These are phyloP conservation scores for Penicillium expansum DNA, from an alignment of 2,329 filamentous ascomycete species.

Conservation along the genomic window DNA sequence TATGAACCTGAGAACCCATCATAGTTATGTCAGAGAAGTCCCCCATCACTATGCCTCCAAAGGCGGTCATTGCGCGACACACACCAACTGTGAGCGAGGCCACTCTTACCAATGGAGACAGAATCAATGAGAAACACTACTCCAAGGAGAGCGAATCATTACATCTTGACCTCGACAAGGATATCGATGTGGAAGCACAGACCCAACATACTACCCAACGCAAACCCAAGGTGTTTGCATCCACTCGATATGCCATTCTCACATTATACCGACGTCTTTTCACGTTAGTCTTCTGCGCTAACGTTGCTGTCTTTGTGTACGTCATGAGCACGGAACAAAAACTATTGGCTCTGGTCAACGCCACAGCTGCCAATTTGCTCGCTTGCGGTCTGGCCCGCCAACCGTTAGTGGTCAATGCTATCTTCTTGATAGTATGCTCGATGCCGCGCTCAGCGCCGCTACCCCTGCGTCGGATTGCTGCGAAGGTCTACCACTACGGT, in stretches of 20 bases:
- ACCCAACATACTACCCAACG: slow-evolving; percentile 23
- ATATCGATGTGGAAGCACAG: slow-evolving; percentile 33
- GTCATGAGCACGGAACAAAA: slow-evolving; percentile 37
- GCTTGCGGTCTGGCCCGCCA: slow-evolving; percentile 51
- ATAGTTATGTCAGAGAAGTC: slow-evolving; percentile 22
- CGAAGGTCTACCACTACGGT: slow-evolving; percentile 55
- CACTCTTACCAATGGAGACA: slow-evolving; percentile 22
- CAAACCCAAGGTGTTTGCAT: slow-evolving; percentile 28
- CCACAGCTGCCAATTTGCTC: slow-evolving; percentile 47
- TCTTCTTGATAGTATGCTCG: slow-evolving; percentile 47
- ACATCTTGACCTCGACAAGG: not conserved
- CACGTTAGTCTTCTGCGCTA: slow-evolving; percentile 41
- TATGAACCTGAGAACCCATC: slow-evolving; percentile 1
- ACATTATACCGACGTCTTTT: slow-evolving; percentile 46
- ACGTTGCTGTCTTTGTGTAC: slow-evolving; percentile 38
- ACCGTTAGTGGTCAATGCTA: slow-evolving; percentile 53
- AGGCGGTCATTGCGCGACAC: not conserved
- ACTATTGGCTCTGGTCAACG: slow-evolving; percentile 42
- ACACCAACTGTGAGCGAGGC: slow-evolving; percentile 16
- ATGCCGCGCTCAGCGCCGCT: slow-evolving; percentile 48
- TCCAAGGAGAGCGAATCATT: slow-evolving; percentile 12
- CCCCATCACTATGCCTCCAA: slow-evolving; percentile 11
- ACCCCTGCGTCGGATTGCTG: slow-evolving; percentile 45
- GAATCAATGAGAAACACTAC: slow-evolving; percentile 13
- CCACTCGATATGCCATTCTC: slow-evolving; percentile 38